Evolutionary conservation across 2,329 filamentous ascomycete species (phyloP), one percentile per base, ranked within the genome.

Genomic region (Fusarium chlamydosporum): DNA sequence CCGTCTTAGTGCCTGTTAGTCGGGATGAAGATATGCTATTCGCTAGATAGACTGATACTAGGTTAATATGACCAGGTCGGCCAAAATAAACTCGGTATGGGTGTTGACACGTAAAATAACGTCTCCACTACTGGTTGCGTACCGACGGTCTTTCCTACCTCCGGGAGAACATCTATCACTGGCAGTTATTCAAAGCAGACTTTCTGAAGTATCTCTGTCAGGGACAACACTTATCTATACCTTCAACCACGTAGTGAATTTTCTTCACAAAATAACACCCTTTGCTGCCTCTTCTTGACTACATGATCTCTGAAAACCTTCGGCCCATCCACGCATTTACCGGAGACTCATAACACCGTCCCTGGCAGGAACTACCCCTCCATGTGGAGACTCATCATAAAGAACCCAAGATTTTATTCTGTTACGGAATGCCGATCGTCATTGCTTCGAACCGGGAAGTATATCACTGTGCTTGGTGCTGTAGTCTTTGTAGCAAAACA

Each of bases 381-480:
- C 6, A 13, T 6, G 38, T 40, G 18, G 38, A 23, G 23, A 40
- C 10, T 23, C 23, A 23, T 40, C 20, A 40, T 6, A n/a, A n/a
- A 9, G 15, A 40, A 13, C 20, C 20, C 8, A 23, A 40, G 18
- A 23, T 40, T 40, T 8, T 13, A 40, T 20, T n/a, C 9, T 20
- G 11, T 4, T 18, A 15, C 12, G 18, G 38, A 40, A 40, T 4
- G 38, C 38, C 12, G 18, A 11, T 40, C 18, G 37, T 23, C 10
- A 20, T 40, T 40, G 13, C 4, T 40, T 40, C 23, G 2, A 40
- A 9, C 18, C 8, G 18, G 20, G n/a, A 40, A 18, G 18, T 40
- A n/a, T n/a, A 40, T 40, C 38, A 23, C 6, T 40, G 23, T 9
- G 20, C 13, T 23, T 6, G 7, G 38, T 7, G 76, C 79, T 2